phyloP scores from a whole-genome alignment of 495 filamentous ascomycete genomes.

The Trichocladium antarcticum region DNA sequence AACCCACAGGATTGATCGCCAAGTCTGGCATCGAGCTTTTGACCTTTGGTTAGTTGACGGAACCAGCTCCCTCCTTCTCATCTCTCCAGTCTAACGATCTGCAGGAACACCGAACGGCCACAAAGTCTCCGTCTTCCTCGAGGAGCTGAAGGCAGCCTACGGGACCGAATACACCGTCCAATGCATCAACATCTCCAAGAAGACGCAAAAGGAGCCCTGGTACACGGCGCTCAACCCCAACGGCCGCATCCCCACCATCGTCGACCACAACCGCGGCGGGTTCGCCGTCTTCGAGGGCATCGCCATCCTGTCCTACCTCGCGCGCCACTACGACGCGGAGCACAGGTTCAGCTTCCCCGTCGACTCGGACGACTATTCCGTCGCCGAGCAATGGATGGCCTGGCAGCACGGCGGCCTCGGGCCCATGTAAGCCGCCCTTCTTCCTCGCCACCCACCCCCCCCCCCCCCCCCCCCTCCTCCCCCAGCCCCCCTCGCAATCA shows the following conservation, averaged over 20 bases:
- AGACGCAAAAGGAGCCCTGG: constrained; percentile 65
- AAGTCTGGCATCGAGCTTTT: constrained; percentile 48
- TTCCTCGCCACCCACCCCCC: not conserved
- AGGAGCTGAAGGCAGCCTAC: constrained; percentile 53
- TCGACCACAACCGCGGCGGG: constrained; percentile 48
- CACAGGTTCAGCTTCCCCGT: constrained; percentile 65
- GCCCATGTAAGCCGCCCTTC: constrained; percentile 42
- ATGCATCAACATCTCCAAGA: constrained; percentile 57
- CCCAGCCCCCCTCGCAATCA: too few species aligned
- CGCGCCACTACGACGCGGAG: constrained; percentile 62
- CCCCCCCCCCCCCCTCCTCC: too few species aligned
- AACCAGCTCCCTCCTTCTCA: not conserved
- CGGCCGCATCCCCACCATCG: constrained; percentile 75
- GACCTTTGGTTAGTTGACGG: constrained; percentile 25
- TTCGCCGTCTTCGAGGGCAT: constrained; percentile 70
- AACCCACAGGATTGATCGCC: constrained; percentile 42
- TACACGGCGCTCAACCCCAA: constrained; percentile 64
- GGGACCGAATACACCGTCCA: constrained; percentile 50
- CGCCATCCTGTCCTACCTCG: constrained; percentile 68
- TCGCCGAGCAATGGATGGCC: constrained; percentile 55
- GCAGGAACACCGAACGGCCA: constrained; percentile 36
- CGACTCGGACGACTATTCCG: constrained; percentile 56
- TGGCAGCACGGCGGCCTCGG: constrained; percentile 55
- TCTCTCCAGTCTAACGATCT: constrained; percentile 1
- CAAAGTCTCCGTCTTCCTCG: constrained; percentile 70